Evolutionary conservation across 306 rosid genomes (phyloP).

Genomic region (Dalbergia cultrata): DNA sequence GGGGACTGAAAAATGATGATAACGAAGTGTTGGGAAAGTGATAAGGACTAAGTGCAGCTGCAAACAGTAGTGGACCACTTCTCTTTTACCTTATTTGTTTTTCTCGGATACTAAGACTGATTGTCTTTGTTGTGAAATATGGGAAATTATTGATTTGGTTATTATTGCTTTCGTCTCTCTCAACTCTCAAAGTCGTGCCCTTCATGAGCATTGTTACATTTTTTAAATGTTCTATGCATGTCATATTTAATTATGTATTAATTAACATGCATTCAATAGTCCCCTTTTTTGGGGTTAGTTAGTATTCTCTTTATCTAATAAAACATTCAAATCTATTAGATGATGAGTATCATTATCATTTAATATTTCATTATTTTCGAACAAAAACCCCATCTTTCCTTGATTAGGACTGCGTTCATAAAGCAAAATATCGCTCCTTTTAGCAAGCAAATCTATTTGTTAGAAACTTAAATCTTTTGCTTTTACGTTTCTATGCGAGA

Average conservation of each 20-base stretch:
- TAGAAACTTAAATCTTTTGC: not conserved
- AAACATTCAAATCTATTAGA: too few species aligned
- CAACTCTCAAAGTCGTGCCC: not conserved
- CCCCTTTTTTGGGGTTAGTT: too few species aligned
- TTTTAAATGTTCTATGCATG: not conserved
- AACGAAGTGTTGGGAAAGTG: conserved; percentile 37
- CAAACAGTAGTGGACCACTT: conserved; percentile 44
- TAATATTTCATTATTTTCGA: not conserved
- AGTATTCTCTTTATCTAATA: too few species aligned
- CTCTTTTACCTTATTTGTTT: not conserved
- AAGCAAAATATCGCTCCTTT: conserved; percentile 45
- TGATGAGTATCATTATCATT: not conserved
- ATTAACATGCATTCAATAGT: not conserved
- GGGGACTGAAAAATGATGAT: conserved; percentile 42
- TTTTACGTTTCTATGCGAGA: conserved; percentile 2
- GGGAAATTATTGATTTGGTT: not conserved
- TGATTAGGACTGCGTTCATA: conserved; percentile 32
- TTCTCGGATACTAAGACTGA: conserved; percentile 4
- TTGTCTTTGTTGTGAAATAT: not conserved
- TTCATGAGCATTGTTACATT: not conserved
- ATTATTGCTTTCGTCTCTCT: not conserved
- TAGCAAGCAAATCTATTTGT: conserved; percentile 33
- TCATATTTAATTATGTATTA: not conserved
- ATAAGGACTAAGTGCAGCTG: conserved; percentile 50
- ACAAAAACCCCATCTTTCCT: not conserved